These are phyloP conservation scores for Blastocystis sp. DNA, from an alignment of 352 stramenopile species.

Conservation along the genomic window DNA sequence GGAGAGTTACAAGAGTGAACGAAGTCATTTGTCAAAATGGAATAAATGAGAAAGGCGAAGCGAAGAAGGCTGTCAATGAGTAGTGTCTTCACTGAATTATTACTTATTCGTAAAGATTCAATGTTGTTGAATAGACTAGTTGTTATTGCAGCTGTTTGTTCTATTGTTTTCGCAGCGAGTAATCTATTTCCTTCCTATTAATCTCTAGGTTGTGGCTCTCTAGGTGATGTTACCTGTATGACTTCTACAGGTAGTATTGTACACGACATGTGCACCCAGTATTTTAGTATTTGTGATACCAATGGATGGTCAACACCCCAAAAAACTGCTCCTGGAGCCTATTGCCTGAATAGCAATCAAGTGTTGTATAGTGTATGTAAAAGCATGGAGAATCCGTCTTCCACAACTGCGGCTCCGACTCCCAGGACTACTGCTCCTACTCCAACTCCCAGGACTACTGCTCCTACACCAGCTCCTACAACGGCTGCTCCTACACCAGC, in stretches of 20 bases:
- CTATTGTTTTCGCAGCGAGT: neutral
- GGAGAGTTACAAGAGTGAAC: too few species aligned
- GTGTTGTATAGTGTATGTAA: constrained; percentile 12
- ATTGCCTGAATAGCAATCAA: constrained; percentile 34
- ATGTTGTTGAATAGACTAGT: neutral
- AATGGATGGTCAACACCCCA: neutral
- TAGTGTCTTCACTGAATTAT: neutral
- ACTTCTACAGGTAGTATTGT: neutral
- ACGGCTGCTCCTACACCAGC: neutral
- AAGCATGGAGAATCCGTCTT: neutral
- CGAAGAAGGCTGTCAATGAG: constrained; percentile 42
- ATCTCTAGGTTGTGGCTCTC: constrained; percentile 1
- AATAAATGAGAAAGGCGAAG: neutral
- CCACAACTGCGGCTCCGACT: neutral
- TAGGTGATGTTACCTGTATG: neutral
- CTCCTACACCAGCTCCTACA: neutral
- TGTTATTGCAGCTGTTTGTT: neutral
- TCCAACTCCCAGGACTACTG: neutral
- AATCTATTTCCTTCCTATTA: neutral
- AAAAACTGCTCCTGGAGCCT: neutral
- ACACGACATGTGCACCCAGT: neutral
- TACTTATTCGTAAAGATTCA: constrained; percentile 22
- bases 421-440: neutral
- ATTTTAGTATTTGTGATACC: constrained; percentile 49
- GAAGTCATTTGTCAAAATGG: too few species aligned